Percentiles rank a stretch among this genome's conserved stretches.
Conservation (phyloP, 1,284 basidiomycete genomes). For the Neonothopanus nambi region DNA sequence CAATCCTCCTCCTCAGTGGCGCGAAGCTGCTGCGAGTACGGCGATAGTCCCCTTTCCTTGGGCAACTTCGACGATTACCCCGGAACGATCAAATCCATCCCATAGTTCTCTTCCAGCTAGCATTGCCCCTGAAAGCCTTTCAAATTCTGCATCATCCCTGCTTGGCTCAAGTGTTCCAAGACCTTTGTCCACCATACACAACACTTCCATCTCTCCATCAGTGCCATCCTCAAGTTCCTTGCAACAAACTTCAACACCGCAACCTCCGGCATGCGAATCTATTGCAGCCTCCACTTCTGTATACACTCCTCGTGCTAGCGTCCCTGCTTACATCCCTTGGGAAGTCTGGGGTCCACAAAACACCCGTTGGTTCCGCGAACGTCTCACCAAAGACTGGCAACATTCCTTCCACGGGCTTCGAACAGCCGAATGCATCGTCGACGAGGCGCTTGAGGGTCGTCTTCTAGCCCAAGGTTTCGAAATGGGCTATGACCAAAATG, state of each 20-base stretch:
- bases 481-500: background rate
- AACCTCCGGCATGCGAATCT: too few relatives aligned
- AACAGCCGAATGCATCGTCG: slow-evolving; percentile 37
- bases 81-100: too few relatives aligned
- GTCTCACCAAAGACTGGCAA: slow-evolving; percentile 50
- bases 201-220: too few relatives aligned
- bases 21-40: slow-evolving; percentile 7
- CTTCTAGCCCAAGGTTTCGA: background rate
- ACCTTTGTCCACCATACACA: too few relatives aligned
- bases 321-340: slow-evolving; percentile 36
- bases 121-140: too few relatives aligned
- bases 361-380: slow-evolving; percentile 53
- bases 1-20: slow-evolving; percentile 36
- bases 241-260: too few relatives aligned
- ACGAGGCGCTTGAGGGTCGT: slow-evolving; percentile 4
- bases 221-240: too few relatives aligned
- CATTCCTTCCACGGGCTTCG: slow-evolving; percentile 52
- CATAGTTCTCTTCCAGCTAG: too few relatives aligned
- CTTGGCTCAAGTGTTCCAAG: too few relatives aligned
- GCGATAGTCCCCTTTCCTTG: slow-evolving; percentile 3
- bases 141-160: too few relatives aligned
- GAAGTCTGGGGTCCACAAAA: slow-evolving; percentile 48
- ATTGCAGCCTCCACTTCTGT: too few relatives aligned
- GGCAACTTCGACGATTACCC: background rate
- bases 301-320: too few relatives aligned